Base-by-base conservation (phyloP, 2,329 filamentous ascomycete genomes). In the Ambrosiella xylebori region DNA sequence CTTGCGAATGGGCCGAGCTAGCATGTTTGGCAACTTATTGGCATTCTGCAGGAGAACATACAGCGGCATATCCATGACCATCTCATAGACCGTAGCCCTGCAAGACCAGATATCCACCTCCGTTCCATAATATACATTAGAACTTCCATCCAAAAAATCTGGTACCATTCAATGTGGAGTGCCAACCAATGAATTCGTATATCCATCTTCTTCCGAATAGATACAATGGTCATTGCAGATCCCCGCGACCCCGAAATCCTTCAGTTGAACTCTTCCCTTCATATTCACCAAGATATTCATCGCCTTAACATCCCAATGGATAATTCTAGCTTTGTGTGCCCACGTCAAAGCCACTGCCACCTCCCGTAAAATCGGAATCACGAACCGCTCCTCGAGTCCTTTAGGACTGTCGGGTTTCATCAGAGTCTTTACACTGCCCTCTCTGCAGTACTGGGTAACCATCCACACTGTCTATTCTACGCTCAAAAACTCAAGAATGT, bases 111-210 rank as follows among this genome's bases (percentile, higher is more conserved):
- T 88, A 64, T 93, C 87, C 49, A 85, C 81, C 65, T 85, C 82
- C 12, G 81, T 84, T 60, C 83, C 83, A 66, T 86, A 86, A 15
- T 54, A 47, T 7, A 44, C 27, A n/a, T 54, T 45, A 7, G 50
- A 38, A n/a, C 45, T 40, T 4, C 81, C 80, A 59, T 84, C 79
- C 63, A 86, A 83, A 11, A 91, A 74, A 65, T 93, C 88, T 0
- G 85, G 86, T 0, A 88, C 85, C 86, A 93, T 90, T 85, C 86
- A 93, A 68, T 90, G 82, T 2, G 84, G 84, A 0, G 88, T 93
- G 19, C 87, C 87, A 58, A 91, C 85, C 54, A 91, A 84, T 0
- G 87, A 91, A 6, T 84, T 84, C 57, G 86, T 64, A 86, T 86
- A 84, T 47, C 77, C 84, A 66, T 90, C 85, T 59, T 90, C 79